Conservation (phyloP, 2,329 filamentous ascomycete genomes). For the Pestalotiopsis fici region DNA sequence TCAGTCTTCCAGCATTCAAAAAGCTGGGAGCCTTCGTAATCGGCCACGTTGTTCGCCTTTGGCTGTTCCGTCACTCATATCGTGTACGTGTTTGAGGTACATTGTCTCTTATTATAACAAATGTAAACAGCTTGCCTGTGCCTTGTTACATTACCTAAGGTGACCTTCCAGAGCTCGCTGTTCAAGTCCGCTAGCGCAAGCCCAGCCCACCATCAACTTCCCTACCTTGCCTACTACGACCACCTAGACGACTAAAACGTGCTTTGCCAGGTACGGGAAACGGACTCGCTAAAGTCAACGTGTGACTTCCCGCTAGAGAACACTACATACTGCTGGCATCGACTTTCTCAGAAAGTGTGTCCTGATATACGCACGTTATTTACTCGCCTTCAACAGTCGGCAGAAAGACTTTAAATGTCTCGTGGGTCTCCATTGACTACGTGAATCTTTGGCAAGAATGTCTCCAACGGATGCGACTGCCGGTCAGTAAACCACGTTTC, state of each 20-base stretch:
- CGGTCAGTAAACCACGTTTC: slow-evolving; percentile 22
- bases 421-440: slow-evolving; percentile 11
- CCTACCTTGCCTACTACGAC: neutral
- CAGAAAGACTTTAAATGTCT: slow-evolving; percentile 10
- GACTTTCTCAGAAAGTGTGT: neutral
- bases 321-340: neutral
- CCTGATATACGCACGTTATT: neutral
- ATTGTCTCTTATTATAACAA: neutral
- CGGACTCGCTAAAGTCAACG: slow-evolving; percentile 3
- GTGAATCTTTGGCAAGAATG: slow-evolving; percentile 26
- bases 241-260: neutral
- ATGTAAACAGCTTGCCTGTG: neutral
- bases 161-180: neutral
- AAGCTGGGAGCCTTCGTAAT: neutral
- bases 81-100: neutral
- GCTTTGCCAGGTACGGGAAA: neutral
- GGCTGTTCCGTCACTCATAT: too few relatives aligned
- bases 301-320: slow-evolving; percentile 2
- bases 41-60: neutral
- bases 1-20: neutral
- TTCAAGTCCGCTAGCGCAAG: slow-evolving; percentile 2
- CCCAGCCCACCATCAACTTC: neutral
- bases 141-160: neutral
- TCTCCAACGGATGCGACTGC: slow-evolving; percentile 28
- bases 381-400: neutral